These are phyloP conservation scores for Trichosporon coremiiforme DNA, from an alignment of 1,284 basidiomycete genomes.

Conservation along the genomic window DNA sequence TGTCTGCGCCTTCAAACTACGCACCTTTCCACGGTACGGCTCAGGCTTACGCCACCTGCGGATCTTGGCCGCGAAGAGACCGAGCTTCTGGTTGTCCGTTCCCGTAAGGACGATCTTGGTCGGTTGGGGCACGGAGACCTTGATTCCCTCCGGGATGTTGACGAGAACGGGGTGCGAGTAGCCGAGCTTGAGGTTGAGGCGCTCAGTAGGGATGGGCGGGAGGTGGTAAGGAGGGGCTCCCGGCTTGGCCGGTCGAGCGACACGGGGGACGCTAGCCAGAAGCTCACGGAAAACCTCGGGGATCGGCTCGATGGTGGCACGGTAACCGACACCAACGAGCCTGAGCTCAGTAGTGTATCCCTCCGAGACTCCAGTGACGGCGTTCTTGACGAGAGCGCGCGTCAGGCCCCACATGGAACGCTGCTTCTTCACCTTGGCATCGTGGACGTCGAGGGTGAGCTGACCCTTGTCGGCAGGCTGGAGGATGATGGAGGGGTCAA, in stretches of 20 bases:
- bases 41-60: slow-evolving; percentile 85
- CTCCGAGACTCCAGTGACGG: slow-evolving; percentile 82
- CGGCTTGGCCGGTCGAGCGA: slow-evolving; percentile 27
- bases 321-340: slow-evolving; percentile 93
- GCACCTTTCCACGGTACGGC: slow-evolving; percentile 94
- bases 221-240: slow-evolving; percentile 34
- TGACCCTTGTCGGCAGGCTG: slow-evolving; percentile 34
- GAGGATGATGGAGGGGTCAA: slow-evolving; percentile 65
- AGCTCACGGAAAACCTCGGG: slow-evolving; percentile 59
- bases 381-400: slow-evolving; percentile 84
- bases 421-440: slow-evolving; percentile 72
- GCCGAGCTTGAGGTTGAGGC: slow-evolving; percentile 84
- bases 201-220: slow-evolving; percentile 40
- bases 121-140: slow-evolving; percentile 60
- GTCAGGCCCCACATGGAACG: slow-evolving; percentile 91
- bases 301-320: slow-evolving; percentile 82
- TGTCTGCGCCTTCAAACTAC: slow-evolving; percentile 41
- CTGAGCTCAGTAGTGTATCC: slow-evolving; percentile 81
- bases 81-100: slow-evolving; percentile 65
- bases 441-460: slow-evolving; percentile 65
- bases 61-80: slow-evolving; percentile 85
- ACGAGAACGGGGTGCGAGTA: slow-evolving; percentile 85
- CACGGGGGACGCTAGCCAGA: slow-evolving; percentile 38
- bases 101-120: slow-evolving; percentile 61
- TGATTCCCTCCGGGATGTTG: slow-evolving; percentile 77